Base-by-base conservation (phyloP, 2,329 filamentous ascomycete genomes). In the Grosmannia penicillata region DNA sequence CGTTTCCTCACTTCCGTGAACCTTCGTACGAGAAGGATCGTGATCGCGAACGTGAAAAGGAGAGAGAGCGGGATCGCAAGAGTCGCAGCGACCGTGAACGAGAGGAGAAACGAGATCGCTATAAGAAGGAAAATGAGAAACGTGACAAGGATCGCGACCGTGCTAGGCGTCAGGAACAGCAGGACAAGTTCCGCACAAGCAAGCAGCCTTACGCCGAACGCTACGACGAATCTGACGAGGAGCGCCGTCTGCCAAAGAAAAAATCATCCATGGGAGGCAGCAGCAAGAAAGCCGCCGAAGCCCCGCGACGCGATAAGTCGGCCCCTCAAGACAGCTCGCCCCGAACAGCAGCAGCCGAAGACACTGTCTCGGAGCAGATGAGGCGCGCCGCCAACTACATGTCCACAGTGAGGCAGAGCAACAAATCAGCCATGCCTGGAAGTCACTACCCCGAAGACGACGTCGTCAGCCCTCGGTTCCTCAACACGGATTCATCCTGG, bases 81-180 rank as follows among this genome's bases (percentile, higher is more conserved):
- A 25, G 34, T 6, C 38, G 40, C 3, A 23, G 27, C 2, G 39
- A 43, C 4, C 41, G 37, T 8, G 51, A 58, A 9, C 47, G 39
- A 17, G 56, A 31, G 50, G 60, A 34, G 47, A 44, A 46, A 30
- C 60, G 58, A 32, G 64, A 65, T 8, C 56, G 37, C 32, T 14
- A 49, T 37, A 54, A 58, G 17, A 55, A 59, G 14, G 49, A 48
- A 15, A 36, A 34, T 17, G 53, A 53, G 31, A 49, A 41, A 36
- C 51, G 51, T 3, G 50, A 52, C 8, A 46, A 44, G 34, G 47
- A 49, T 8, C 46, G 46, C 2, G 51, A 51, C 8, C 41, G 43
- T 15, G 39, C 46, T 17, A 48, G 53, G 15, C 50, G 44, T 15
- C 48, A 51, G 31, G 52, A 51, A 3, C 38, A 41, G 27, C 50